These are phyloP conservation scores for Staphylotrichum longicolle DNA, from an alignment of 495 filamentous ascomycete genomes.

Conservation along the genomic window DNA sequence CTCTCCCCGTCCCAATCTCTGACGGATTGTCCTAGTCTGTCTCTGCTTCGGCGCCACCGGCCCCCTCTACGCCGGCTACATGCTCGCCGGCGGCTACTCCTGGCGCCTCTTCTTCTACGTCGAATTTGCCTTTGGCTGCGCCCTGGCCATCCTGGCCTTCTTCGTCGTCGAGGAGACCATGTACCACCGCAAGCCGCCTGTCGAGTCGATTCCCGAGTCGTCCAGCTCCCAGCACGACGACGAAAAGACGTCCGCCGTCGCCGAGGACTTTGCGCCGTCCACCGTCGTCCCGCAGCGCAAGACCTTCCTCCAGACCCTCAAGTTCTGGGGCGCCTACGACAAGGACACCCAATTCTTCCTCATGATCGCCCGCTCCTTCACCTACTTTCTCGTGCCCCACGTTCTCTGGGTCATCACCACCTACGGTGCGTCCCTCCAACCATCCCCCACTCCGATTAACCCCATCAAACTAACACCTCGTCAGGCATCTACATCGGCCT, in stretches of 20 bases:
- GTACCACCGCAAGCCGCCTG: conserved; percentile 46
- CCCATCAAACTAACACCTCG: conserved; percentile 11
- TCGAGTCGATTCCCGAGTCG: not conserved
- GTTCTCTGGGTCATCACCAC: conserved; percentile 60
- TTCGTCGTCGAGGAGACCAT: conserved; percentile 61
- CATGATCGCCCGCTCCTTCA: conserved; percentile 54
- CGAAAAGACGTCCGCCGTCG: conserved; percentile 22
- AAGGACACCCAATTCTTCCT: conserved; percentile 54
- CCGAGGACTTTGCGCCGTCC: conserved; percentile 21
- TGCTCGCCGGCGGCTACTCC: conserved; percentile 60
- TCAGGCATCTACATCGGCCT: conserved; percentile 57
- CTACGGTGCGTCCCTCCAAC: conserved; percentile 37
- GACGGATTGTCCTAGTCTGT: conserved; percentile 40
- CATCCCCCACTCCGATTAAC: not conserved
- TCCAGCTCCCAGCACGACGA: conserved; percentile 26
- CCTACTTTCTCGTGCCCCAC: conserved; percentile 57
- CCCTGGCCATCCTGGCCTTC: conserved; percentile 56
- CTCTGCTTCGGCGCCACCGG: conserved; percentile 60
- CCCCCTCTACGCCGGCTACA: conserved; percentile 60
- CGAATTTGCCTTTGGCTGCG: conserved; percentile 56
- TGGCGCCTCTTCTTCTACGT: conserved; percentile 68
- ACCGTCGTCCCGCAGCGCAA: conserved; percentile 39
- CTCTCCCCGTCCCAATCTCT: no score
- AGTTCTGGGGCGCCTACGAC: conserved; percentile 50
- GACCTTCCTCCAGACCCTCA: conserved; percentile 48